Base-by-base conservation (phyloP, 1,284 basidiomycete species). In the Sphaerobolus stellatus region DNA sequence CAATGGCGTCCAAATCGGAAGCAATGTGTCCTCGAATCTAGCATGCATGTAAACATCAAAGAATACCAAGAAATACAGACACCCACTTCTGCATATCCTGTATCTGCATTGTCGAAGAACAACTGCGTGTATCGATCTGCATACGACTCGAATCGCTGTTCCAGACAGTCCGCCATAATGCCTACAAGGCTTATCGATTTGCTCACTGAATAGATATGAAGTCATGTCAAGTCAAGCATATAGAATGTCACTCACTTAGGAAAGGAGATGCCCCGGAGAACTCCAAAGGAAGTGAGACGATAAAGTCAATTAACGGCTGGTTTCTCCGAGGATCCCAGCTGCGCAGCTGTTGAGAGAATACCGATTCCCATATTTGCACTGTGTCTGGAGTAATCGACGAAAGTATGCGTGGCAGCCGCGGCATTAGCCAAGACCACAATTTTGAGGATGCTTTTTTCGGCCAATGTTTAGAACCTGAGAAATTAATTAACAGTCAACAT, bases 401-500 rank as follows among this genome's bases (percentile, higher is more conserved):
- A 62, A 92, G 88, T 55, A 96, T 85, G 40, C 76, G 75, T 41
- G 86, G 80, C 27, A 98, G 71, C 41, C 83, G 82, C n/a, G 76
- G 72, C 11, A 76, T 75, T 46, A 90, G 77, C 97, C 96, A 99
- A 29, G 75, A 66, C 94, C 92, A 96, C 3, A 98, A 71, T 46
- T 70, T 67, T 46, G 82, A 71, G 45, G 83, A 80, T 58, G 79
- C 74, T 50, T 73, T 71, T 55, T 78, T 76, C 1, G 85, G 78
- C 96, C 96, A 99, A 68, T 98, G 92, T 71, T 97, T 97, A 13
- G 88, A 86, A 25, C 94, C 95, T 81, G n/a, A 76, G 62, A 53
- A 67, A 6, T 56, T 61, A 56, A 29, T 63, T 46, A 53, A 57
- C 45, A 38, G 27, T 22, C 30, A 44, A 30, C 48, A 27, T 45